phyloP scores from a whole-genome alignment of 2,329 filamentous ascomycete species.

The Fusarium sp. region DNA sequence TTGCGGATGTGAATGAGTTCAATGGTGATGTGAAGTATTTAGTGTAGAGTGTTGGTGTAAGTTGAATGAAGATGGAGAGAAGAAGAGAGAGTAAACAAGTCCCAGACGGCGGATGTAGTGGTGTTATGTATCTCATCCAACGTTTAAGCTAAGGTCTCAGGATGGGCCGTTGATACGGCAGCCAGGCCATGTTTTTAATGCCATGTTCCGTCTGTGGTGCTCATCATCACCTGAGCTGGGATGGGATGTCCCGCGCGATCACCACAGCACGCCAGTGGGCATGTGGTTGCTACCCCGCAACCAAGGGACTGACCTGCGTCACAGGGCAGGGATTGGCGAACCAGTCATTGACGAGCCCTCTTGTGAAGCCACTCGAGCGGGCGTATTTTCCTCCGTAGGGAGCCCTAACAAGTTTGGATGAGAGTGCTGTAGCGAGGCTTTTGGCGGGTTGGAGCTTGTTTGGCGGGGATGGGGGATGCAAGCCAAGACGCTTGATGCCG shows the following conservation, averaged over 20 bases:
- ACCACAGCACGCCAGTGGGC: conserved; percentile 23
- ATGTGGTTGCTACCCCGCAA: conserved; percentile 42
- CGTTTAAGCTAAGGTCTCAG: conserved; percentile 33
- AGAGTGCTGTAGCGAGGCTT: conserved; percentile 1
- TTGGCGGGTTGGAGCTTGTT: conserved; percentile 34
- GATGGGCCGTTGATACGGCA: conserved; percentile 44
- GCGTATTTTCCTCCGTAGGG: conserved; percentile 11
- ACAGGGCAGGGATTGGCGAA: conserved; percentile 38
- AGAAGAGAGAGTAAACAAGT: conserved; percentile 22
- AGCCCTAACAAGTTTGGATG: conserved; percentile 3
- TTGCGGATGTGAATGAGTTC: conserved; percentile 8
- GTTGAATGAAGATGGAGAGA: conserved; percentile 13
- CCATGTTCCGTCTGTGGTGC: conserved; percentile 15
- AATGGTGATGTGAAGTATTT: not conserved
- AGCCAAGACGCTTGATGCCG: conserved; percentile 35
- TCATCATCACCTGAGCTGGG: conserved; percentile 30
- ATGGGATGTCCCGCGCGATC: conserved; percentile 30
- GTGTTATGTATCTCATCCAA: conserved; percentile 38
- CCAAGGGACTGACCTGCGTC: conserved; percentile 35
- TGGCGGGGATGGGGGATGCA: conserved; percentile 39
- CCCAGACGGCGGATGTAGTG: conserved; percentile 29
- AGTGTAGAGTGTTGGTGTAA: conserved; percentile 8
- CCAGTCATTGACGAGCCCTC: conserved; percentile 25
- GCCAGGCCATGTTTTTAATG: conserved; percentile 39
- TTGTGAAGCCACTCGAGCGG: conserved; percentile 20